Evolutionary conservation across 2,329 filamentous ascomycete species (phyloP).

Genomic region (Colletotrichum sp.): DNA sequence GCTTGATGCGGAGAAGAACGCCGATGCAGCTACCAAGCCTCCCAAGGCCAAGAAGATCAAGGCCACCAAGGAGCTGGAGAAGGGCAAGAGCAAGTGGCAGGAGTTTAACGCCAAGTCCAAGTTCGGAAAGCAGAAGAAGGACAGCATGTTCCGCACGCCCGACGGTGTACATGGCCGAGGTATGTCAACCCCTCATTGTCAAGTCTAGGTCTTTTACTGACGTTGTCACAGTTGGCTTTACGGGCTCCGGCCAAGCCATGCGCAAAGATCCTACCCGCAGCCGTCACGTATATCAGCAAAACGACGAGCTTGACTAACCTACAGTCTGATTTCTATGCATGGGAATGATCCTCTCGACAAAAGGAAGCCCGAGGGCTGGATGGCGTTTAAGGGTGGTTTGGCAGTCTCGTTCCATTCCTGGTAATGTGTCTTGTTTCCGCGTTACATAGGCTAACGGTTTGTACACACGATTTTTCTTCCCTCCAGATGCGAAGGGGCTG

Average conservation of each 20-base stretch:
- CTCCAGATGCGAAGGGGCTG: constrained; percentile 6
- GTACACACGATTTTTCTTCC: constrained; percentile 6
- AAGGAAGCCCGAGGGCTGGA: constrained; percentile 23
- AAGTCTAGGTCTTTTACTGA: background rate
- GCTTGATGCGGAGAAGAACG: constrained; percentile 66
- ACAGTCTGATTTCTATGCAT: constrained; percentile 24
- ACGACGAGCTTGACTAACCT: constrained; percentile 73
- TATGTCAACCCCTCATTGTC: constrained; percentile 43
- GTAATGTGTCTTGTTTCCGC: constrained; percentile 19
- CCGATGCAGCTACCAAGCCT: constrained; percentile 71
- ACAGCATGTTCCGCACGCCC: constrained; percentile 96
- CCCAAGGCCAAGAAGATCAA: constrained; percentile 88
- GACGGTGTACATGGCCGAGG: constrained; percentile 87
- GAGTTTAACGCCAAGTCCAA: constrained; percentile 85
- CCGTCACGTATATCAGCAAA: constrained; percentile 84
- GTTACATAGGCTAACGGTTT: constrained; percentile 20
- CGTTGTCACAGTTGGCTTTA: constrained; percentile 79
- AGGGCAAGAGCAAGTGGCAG: constrained; percentile 92
- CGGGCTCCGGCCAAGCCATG: constrained; percentile 94
- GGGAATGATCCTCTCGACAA: constrained; percentile 21
- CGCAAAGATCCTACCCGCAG: constrained; percentile 85
- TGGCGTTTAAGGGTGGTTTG: constrained; percentile 18
- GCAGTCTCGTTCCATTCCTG: constrained; percentile 20
- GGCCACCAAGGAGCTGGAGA: constrained; percentile 89
- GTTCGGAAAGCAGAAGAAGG: constrained; percentile 77